phyloP scores from a whole-genome alignment of 805 yeast species.

The Metschnikowia rubicola region DNA sequence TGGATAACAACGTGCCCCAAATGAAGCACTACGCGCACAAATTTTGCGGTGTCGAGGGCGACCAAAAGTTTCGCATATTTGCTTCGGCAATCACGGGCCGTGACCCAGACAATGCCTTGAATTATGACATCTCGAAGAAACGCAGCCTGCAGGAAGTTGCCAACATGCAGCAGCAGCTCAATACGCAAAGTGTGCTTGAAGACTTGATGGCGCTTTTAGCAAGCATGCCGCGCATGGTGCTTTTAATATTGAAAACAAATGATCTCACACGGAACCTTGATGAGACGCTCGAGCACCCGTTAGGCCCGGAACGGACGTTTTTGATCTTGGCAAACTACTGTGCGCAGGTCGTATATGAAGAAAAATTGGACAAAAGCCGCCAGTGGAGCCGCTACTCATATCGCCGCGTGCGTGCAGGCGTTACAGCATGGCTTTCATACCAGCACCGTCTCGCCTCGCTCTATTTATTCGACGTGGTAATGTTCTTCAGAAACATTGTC shows the following conservation, averaged over 20 bases:
- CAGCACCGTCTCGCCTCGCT: constrained; percentile 31
- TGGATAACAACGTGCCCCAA: constrained; percentile 61
- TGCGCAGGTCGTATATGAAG: constrained; percentile 73
- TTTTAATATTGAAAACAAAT: constrained; percentile 86
- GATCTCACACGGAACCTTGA: constrained; percentile 89
- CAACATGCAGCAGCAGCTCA: constrained; percentile 61
- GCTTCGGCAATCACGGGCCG: constrained; percentile 96
- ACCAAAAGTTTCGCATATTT: constrained; percentile 72
- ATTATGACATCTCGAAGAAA: constrained; percentile 51
- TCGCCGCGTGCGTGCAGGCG: constrained; percentile 14
- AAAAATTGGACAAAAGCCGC: constrained; percentile 45
- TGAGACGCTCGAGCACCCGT: constrained; percentile 73
- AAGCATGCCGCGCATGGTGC: constrained; percentile 77
- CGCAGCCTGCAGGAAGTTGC: constrained; percentile 63
- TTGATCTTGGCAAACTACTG: constrained; percentile 88
- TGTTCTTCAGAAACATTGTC: constrained; percentile 19
- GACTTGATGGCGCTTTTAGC: constrained; percentile 78
- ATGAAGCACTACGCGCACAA: constrained; percentile 74
- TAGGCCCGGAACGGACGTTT: constrained; percentile 86
- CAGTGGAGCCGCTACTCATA: constrained; percentile 20
- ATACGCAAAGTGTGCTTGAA: constrained; percentile 57
- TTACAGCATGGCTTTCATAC: constrained; percentile 33
- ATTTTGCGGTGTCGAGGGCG: constrained; percentile 75
- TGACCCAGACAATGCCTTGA: constrained; percentile 71
- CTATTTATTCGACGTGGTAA: constrained; percentile 30